These are phyloP conservation scores for Phytopythium sindhum DNA, from an alignment of 352 stramenopile species.

Conservation along the genomic window DNA sequence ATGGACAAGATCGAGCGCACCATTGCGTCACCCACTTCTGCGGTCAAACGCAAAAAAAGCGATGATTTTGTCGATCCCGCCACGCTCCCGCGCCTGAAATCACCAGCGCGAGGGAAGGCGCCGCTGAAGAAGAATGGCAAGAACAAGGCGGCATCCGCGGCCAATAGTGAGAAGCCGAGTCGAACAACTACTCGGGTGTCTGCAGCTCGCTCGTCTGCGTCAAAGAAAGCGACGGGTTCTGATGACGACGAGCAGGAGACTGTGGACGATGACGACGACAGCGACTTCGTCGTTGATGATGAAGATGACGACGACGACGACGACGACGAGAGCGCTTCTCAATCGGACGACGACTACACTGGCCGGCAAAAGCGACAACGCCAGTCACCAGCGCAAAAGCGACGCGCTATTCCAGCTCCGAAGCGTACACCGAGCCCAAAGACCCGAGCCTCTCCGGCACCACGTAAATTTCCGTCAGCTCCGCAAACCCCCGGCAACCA, in stretches of 20 bases:
- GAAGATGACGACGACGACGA: conserved; percentile 33
- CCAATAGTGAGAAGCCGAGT: background rate
- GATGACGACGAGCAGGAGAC: conserved; percentile 18
- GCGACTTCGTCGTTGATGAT: conserved; percentile 30
- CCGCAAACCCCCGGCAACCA: background rate
- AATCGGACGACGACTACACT: conserved; percentile 8
- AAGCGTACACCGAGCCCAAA: conserved; percentile 3
- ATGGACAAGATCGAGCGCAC: background rate
- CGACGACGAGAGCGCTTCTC: conserved; percentile 22
- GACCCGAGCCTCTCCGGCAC: background rate
- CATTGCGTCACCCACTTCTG: background rate
- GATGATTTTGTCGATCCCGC: conserved; percentile 16
- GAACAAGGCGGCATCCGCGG: background rate
- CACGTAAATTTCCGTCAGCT: background rate
- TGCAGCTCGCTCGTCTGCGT: background rate
- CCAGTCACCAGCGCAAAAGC: conserved; percentile 10
- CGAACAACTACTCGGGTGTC: background rate
- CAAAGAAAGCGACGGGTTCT: background rate
- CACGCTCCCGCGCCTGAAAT: conserved; percentile 7
- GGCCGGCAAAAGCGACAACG: conserved; percentile 13
- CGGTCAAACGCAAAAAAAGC: conserved; percentile 7
- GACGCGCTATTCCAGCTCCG: background rate
- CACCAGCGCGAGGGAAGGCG: conserved; percentile 23
- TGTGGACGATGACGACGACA: conserved; percentile 40
- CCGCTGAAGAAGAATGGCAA: conserved; percentile 26